A percentile compares a stretch with the other conserved stretches of the same genome.
phyloP scores from a whole-genome alignment of 495 filamentous ascomycete genomes.

The Daldinia decipiens region DNA sequence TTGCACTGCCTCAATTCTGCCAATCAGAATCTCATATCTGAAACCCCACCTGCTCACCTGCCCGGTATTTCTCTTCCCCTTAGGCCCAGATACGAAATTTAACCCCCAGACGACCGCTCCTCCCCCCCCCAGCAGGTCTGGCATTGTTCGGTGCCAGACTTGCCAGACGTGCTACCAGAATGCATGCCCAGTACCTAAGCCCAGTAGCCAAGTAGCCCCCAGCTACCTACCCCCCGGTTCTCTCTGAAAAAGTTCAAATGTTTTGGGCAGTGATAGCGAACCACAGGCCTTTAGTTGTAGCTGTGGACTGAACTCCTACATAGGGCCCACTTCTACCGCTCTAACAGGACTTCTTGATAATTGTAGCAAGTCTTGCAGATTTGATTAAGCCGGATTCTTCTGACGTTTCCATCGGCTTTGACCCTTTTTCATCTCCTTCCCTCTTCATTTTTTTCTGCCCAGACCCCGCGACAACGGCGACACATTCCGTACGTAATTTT shows the following conservation, averaged over 20 bases:
- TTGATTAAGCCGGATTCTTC: slow-evolving; percentile 59
- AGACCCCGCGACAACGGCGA: slow-evolving; percentile 45
- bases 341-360: slow-evolving; percentile 28
- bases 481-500: slow-evolving; percentile 40
- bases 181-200: neutral
- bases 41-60: slow-evolving; percentile 40
- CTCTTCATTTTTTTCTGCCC: slow-evolving; percentile 44
- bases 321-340: slow-evolving; percentile 1
- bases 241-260: neutral
- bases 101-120: slow-evolving; percentile 18
- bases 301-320: slow-evolving; percentile 16
- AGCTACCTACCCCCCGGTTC: slow-evolving; percentile 13
- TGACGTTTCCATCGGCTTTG: slow-evolving; percentile 59
- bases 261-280: slow-evolving; percentile 21
- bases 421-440: slow-evolving; percentile 48
- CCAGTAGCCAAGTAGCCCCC: neutral
- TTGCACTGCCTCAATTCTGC: slow-evolving; percentile 39
- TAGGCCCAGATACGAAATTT: slow-evolving; percentile 29
- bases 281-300: slow-evolving; percentile 10
- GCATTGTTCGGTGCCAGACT: slow-evolving; percentile 7
- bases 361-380: slow-evolving; percentile 40
- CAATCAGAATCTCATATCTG: slow-evolving; percentile 40
- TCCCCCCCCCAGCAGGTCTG: slow-evolving; percentile 11
- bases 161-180: neutral
- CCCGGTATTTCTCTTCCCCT: slow-evolving; percentile 30